These are phyloP conservation scores for Kwoniella dejecticola DNA, from an alignment of 768 basidiomycete genomes.

Conservation along the genomic window DNA sequence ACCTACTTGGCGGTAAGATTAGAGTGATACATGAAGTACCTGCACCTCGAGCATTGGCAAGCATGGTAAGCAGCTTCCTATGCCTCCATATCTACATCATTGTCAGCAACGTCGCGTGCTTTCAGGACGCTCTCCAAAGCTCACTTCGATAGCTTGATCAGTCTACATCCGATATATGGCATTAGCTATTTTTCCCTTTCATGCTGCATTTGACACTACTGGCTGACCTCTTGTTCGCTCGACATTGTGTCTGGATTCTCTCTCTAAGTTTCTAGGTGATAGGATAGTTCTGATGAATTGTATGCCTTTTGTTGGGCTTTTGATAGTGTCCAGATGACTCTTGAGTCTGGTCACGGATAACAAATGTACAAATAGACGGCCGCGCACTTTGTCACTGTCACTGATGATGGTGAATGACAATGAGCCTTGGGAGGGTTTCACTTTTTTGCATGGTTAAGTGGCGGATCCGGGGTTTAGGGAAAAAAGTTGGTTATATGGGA, in stretches of 20 bases:
- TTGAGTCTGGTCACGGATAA: too few relatives aligned
- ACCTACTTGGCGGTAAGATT: conserved; percentile 79
- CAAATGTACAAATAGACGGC: too few relatives aligned
- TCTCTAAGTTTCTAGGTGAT: neutral
- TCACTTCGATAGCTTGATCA: conserved; percentile 48
- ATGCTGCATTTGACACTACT: neutral
- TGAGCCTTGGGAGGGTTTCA: too few relatives aligned
- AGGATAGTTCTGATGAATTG: neutral
- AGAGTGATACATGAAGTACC: conserved; percentile 99
- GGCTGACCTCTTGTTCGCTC: conserved; percentile 27
- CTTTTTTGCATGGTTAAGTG: neutral
- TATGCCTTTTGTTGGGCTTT: conserved; percentile 4
- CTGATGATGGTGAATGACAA: too few relatives aligned
- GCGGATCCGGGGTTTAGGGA: neutral
- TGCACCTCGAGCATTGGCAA: conserved; percentile 90
- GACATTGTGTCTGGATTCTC: conserved; percentile 30
- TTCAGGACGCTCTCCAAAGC: neutral
- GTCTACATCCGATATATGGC: conserved; percentile 21
- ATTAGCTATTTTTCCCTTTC: conserved; percentile 3
- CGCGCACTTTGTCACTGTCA: too few relatives aligned
- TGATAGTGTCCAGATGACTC: neutral
- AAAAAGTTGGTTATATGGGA: neutral
- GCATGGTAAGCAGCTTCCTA: conserved; percentile 98
- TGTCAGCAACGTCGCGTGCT: neutral
- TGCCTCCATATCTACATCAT: conserved; percentile 66